phyloP scores from a whole-genome alignment of 2,329 filamentous ascomycete species.

The Lecanosticta acicola region DNA sequence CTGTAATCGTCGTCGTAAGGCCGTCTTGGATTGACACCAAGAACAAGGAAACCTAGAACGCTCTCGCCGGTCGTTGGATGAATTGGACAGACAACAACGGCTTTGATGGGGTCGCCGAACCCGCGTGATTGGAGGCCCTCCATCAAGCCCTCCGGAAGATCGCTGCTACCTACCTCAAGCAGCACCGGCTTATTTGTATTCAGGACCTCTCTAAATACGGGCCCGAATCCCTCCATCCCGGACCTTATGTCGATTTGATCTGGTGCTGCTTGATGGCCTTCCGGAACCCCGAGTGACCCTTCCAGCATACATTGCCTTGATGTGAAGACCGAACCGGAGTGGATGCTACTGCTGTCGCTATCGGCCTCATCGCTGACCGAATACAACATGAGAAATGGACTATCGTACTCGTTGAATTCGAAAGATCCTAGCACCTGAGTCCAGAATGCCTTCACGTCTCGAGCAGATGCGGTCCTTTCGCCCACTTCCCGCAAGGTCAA shows the following conservation, averaged over 20 bases:
- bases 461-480: constrained; percentile 66
- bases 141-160: constrained; percentile 59
- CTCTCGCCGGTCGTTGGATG: constrained; percentile 69
- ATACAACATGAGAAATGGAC: constrained; percentile 72
- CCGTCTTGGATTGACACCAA: constrained; percentile 71
- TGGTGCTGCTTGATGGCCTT: constrained; percentile 57
- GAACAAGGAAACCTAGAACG: constrained; percentile 70
- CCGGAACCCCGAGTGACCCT: constrained; percentile 63
- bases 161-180: constrained; percentile 60
- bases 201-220: constrained; percentile 71
- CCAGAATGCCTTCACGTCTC: constrained; percentile 71
- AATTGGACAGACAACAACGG: constrained; percentile 71
- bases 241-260: constrained; percentile 61
- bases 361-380: constrained; percentile 66
- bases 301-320: constrained; percentile 64
- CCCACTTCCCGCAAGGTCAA: constrained; percentile 71
- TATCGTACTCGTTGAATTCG: constrained; percentile 67
- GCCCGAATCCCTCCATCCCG: constrained; percentile 67
- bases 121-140: constrained; percentile 64
- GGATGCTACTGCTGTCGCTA: constrained; percentile 65
- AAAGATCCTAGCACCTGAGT: constrained; percentile 61
- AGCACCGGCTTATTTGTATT: constrained; percentile 61
- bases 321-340: constrained; percentile 59
- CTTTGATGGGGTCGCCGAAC: constrained; percentile 63
- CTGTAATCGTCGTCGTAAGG: constrained; percentile 77